These are phyloP conservation scores for Phytopythium aichiense DNA, from an alignment of 352 stramenopile species.

Conservation along the genomic window DNA sequence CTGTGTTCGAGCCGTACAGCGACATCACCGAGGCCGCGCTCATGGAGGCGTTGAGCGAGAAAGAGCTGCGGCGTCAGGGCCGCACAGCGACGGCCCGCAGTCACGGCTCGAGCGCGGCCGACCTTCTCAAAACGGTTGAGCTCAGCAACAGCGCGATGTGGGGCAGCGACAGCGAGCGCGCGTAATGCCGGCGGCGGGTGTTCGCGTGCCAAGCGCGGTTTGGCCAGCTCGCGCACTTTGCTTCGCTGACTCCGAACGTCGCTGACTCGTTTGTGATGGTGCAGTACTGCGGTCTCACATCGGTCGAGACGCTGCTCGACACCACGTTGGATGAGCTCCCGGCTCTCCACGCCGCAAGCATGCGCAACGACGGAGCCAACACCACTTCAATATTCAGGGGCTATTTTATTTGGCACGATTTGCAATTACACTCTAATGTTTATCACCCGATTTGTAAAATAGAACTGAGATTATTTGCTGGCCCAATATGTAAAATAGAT, in stretches of 20 bases:
- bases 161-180: background rate
- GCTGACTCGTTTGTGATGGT: background rate
- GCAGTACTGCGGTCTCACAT: background rate
- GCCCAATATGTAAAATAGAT: too few species aligned
- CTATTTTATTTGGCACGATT: too few species aligned
- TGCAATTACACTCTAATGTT: too few species aligned
- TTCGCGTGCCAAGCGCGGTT: background rate
- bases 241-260: background rate
- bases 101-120: background rate
- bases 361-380: background rate
- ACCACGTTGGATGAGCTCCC: background rate
- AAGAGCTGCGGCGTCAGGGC: background rate
- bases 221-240: background rate
- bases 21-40: background rate
- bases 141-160: background rate
- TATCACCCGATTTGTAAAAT: too few species aligned
- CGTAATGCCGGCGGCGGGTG: background rate
- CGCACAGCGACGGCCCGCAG: background rate
- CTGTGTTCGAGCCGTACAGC: background rate
- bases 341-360: background rate
- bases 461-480: too few species aligned
- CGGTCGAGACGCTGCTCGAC: background rate
- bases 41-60: background rate
- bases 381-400: too few species aligned
- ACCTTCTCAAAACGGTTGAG: background rate